Conservation (phyloP, 345 rosid genomes). For the Limnanthes douglasii region DNA sequence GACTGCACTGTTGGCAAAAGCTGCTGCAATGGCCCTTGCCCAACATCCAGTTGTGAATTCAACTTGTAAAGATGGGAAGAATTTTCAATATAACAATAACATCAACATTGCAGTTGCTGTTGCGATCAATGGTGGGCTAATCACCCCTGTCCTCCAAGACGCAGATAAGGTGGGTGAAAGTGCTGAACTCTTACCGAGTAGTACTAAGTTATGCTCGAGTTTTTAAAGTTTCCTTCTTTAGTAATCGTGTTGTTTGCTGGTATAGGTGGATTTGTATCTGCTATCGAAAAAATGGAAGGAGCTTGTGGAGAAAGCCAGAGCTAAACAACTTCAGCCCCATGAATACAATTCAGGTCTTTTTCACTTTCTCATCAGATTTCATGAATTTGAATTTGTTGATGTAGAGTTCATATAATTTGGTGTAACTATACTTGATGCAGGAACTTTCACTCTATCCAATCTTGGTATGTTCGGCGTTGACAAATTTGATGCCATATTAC, state of each 20-base stretch:
- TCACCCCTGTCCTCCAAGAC: slow-evolving; percentile 92
- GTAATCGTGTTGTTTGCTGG: slow-evolving; percentile 8
- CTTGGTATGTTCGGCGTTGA: slow-evolving; percentile 96
- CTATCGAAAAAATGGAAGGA: slow-evolving; percentile 95
- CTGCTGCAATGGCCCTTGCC: slow-evolving; percentile 85
- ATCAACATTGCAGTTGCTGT: slow-evolving; percentile 92
- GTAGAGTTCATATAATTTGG: background rate
- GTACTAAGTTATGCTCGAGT: background rate
- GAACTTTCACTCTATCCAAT: slow-evolving; percentile 89
- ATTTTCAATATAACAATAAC: slow-evolving; percentile 48
- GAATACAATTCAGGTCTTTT: slow-evolving; percentile 81
- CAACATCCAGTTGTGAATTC: slow-evolving; percentile 92
- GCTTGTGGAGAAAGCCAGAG: slow-evolving; percentile 76
- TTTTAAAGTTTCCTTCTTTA: background rate
- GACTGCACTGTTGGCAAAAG: slow-evolving; percentile 91
- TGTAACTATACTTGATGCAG: slow-evolving; percentile 21
- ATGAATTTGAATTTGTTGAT: slow-evolving; percentile 1
- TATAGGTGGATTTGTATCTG: slow-evolving; percentile 75
- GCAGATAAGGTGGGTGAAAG: slow-evolving; percentile 62
- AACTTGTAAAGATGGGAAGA: slow-evolving; percentile 80
- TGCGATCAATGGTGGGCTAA: slow-evolving; percentile 85
- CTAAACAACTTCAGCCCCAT: slow-evolving; percentile 85
- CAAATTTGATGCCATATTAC: slow-evolving; percentile 96
- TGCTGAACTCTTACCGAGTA: slow-evolving; percentile 7
- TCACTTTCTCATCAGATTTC: background rate